phyloP scores from a whole-genome alignment of 345 rosid genomes.

The Balakata baccata region DNA sequence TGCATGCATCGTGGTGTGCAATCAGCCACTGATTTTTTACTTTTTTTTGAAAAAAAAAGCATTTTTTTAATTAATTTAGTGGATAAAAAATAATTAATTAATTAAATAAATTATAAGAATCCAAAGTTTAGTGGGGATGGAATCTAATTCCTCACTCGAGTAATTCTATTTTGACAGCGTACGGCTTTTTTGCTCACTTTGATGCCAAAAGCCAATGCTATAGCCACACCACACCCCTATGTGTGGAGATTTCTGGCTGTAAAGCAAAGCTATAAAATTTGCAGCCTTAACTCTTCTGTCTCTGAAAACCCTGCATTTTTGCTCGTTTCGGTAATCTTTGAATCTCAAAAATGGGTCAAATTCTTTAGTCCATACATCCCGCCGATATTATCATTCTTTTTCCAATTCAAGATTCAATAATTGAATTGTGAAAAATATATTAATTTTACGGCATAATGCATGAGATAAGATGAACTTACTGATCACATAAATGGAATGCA shows the following conservation, averaged over 20 bases:
- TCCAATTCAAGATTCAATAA: not conserved
- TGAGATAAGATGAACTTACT: no score
- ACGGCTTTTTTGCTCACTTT: constrained; percentile 32
- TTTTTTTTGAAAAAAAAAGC: no score
- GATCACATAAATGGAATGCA: no score
- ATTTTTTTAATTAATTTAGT: no score
- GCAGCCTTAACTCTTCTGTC: constrained; percentile 30
- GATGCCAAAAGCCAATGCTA: constrained; percentile 27
- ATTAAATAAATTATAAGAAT: no score
- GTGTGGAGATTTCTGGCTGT: constrained; percentile 19
- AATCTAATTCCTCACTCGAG: constrained; percentile 39
- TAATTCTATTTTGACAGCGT: constrained; percentile 4
- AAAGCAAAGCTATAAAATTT: constrained; percentile 16
- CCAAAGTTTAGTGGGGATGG: constrained; percentile 25
- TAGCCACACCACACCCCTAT: not conserved
- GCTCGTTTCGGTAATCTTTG: not conserved
- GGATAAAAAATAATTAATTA: no score
- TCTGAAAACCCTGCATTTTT: not conserved
- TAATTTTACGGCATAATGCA: no score
- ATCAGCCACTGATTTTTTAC: no score
- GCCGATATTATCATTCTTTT: not conserved
- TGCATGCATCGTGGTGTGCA: not conserved
- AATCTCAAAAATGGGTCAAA: not conserved
- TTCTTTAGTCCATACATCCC: not conserved
- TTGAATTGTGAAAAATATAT: no score